Evolutionary conservation across 2,329 filamentous ascomycete genomes (phyloP).

Genomic region (Trichoderma cornu-damae): DNA sequence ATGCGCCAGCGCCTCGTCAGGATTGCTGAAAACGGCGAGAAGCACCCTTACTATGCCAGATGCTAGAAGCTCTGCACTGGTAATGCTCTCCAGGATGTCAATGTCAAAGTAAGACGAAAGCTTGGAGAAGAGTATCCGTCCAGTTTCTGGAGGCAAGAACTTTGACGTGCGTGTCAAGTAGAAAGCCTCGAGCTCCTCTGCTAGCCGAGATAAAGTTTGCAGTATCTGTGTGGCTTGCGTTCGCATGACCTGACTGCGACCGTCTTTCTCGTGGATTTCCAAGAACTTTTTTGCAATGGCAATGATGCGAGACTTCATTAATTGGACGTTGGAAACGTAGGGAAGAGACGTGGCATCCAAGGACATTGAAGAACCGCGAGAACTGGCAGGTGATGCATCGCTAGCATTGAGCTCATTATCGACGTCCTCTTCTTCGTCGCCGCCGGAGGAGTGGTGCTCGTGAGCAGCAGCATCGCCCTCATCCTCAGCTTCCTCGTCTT

Average conservation of each 20-base stretch:
- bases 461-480: conserved; percentile 34
- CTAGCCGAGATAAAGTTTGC: conserved; percentile 64
- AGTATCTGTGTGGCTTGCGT: conserved; percentile 74
- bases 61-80: conserved; percentile 86
- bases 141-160: conserved; percentile 45
- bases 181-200: conserved; percentile 64
- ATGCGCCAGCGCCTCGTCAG: conserved; percentile 55
- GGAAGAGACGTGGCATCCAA: conserved; percentile 51
- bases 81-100: conserved; percentile 86
- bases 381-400: conserved; percentile 60
- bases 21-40: conserved; percentile 73
- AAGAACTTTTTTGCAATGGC: conserved; percentile 77
- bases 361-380: conserved; percentile 61
- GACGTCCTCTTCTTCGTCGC: conserved; percentile 48
- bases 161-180: conserved; percentile 55
- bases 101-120: conserved; percentile 82
- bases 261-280: conserved; percentile 72
- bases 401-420: conserved; percentile 49
- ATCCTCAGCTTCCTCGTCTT: conserved; percentile 22
- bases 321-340: conserved; percentile 44
- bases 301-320: conserved; percentile 63
- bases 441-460: conserved; percentile 39
- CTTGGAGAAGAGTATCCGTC: conserved; percentile 63
- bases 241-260: conserved; percentile 66
- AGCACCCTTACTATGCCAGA: conserved; percentile 84